phyloP scores from a whole-genome alignment of 192 early-diverging fungal species.

The Ramicandelaber brevisporus region DNA sequence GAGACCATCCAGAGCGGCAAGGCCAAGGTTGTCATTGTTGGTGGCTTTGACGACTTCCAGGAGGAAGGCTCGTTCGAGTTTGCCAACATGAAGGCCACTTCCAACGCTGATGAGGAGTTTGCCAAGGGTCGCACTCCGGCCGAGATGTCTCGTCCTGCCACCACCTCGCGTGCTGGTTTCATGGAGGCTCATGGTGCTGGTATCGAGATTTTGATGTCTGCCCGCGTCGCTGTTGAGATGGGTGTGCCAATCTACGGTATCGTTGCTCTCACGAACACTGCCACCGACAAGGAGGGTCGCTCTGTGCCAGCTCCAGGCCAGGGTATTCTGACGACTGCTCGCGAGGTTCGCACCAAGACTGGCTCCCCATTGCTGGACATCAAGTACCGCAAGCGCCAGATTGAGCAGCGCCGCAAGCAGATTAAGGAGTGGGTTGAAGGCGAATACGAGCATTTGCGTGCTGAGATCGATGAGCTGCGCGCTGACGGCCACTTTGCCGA shows the following conservation, averaged over 20 bases:
- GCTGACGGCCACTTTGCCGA: background rate
- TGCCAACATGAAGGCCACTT: conserved; percentile 88
- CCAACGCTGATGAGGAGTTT: conserved; percentile 57
- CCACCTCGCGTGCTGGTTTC: conserved; percentile 72
- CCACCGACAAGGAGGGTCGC: conserved; percentile 83
- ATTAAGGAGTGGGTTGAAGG: conserved; percentile 54
- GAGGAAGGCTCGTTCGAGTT: conserved; percentile 88
- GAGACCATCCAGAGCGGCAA: conserved; percentile 75
- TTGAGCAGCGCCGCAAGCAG: conserved; percentile 41
- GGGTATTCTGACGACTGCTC: conserved; percentile 76
- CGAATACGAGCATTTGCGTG: conserved; percentile 39
- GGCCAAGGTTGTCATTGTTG: conserved; percentile 80
- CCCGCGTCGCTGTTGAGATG: conserved; percentile 64
- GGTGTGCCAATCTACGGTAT: conserved; percentile 84
- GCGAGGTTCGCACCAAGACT: conserved; percentile 27
- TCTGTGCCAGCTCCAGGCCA: conserved; percentile 86
- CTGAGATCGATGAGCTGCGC: conserved; percentile 28
- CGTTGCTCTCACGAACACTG: conserved; percentile 64
- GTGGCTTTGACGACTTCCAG: conserved; percentile 81
- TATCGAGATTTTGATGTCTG: conserved; percentile 75
- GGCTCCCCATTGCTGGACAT: conserved; percentile 42
- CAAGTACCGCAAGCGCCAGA: conserved; percentile 56
- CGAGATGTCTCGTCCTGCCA: conserved; percentile 80
- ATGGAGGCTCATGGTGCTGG: conserved; percentile 81
- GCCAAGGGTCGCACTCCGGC: conserved; percentile 58